phyloP scores from a whole-genome alignment of 2,329 filamentous ascomycete genomes.

The Epichloe typhina region DNA sequence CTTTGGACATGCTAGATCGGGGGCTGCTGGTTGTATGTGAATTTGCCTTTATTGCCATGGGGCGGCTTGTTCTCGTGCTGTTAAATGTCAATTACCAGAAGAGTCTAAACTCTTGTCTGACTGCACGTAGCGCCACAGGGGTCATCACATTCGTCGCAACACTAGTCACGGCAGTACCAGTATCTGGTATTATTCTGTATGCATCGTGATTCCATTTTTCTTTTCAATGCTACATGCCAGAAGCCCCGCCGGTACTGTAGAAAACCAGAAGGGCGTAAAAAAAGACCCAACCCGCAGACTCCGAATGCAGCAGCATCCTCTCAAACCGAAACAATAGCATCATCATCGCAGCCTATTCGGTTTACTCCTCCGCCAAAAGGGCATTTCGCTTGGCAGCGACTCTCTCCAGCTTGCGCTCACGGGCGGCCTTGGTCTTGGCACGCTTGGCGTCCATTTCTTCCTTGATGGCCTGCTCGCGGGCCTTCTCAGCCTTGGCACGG shows the following conservation, averaged over 20 bases:
- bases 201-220: constrained; percentile 38
- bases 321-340: constrained; percentile 28
- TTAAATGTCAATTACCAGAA: too few relatives aligned
- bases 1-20: too few relatives aligned
- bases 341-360: constrained; percentile 29
- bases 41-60: too few relatives aligned
- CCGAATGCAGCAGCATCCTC: constrained; percentile 46
- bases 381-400: constrained; percentile 81
- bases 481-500: constrained; percentile 99
- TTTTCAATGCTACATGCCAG: constrained; percentile 43
- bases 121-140: neutral
- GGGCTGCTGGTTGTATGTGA: too few relatives aligned
- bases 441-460: constrained; percentile 99
- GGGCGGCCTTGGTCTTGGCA: constrained; percentile 99
- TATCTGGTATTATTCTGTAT: constrained; percentile 5
- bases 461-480: constrained; percentile 88
- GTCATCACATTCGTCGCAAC: neutral
- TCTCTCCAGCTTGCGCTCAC: constrained; percentile 95
- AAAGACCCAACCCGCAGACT: constrained; percentile 46
- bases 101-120: too few relatives aligned
- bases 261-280: constrained; percentile 30
- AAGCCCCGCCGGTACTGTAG: constrained; percentile 37
- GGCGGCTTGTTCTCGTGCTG: too few relatives aligned
- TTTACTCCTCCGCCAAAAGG: constrained; percentile 56
- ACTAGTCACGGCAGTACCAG: neutral